Evolutionary conservation across 768 basidiomycete species (phyloP), one percentile per base, ranked within the genome.

Genomic region (Kwoniella mangroviensis): DNA sequence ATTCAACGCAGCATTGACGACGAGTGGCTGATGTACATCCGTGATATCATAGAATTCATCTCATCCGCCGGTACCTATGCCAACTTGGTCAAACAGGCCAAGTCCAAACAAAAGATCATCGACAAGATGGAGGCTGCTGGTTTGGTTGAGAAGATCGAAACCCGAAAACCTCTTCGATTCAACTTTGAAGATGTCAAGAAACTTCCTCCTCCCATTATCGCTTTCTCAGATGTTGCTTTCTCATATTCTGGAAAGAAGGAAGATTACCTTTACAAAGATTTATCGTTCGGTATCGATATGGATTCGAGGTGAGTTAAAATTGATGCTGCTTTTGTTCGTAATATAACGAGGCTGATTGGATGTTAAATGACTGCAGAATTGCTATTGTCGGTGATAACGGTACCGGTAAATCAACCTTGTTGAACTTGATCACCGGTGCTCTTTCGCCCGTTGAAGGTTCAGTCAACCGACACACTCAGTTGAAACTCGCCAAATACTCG

Each of bases 41-140:
- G 15, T 42, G 3, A 28, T 10, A 24, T 21, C 0, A 58, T 90
- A 85, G 94, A 83, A 81, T 98, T 98, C 88, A 98, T 98, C 75
- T 93, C 97, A 7, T 95, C 93, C n/a, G 96, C 96, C 43, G 96
- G 96, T 88, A 99, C 96, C 43, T 99, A 98, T 82, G 97, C 96
- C 76, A 99, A 99, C 84, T 89, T 99, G 75, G 96, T 99, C 78
- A 93, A 91, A 80, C 96, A 99, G 84, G 96, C 96, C 75, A 98
- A 99, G 86, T 98, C 95, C 61, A 99, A 99, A 84, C 96, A 99
- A 84, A 99, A 99, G 88, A 98, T 99, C 73, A 96, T 99, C 84
- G 96, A 99, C 87, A 99, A 99, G 89, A 99, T 99, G 96, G 97
- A 99, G 87, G 96, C 96, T 28, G 96, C 95, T 15, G 96, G 96